Evolutionary conservation across 2,329 filamentous ascomycete species (phyloP), one percentile per base, ranked within the genome.

Genomic region (Colletotrichum sp.): DNA sequence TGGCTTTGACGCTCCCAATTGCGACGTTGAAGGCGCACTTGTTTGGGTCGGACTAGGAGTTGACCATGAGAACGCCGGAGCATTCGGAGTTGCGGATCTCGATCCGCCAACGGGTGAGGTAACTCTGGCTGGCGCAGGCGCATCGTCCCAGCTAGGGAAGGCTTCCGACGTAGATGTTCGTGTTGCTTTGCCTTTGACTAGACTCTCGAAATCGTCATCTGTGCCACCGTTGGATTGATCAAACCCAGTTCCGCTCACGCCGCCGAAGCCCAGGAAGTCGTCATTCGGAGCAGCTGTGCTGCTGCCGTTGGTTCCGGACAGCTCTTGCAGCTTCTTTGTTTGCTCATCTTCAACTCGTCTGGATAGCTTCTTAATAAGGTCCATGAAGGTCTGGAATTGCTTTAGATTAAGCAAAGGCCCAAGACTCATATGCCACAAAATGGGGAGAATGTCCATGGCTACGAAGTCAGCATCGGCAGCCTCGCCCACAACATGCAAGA

Each of bases 311-410:
- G 86, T 89, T 2, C 93, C 91, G 0, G 92, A 92, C 9, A 98
- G 89, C 80, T 98, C 96, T 82, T 96, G 94, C 5, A 99, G 87
- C 82, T 98, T 98, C 81, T 92, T 93, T 8, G 91, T 94, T 80
- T 98, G 97, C 82, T 98, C 97, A 22, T 94, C 91, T 82, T 99
- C 96, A 39, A 99, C 94, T 72, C 93, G 92, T 22, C 90, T 87
- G 1, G 96, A 98, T 6, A 98, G 86, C 0, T 87, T 90, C 83
- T 95, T 98, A 84, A 98, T 98, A 61, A 98, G 88, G 6, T 92
- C 88, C 95, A 98, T 98, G 83, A 98, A 98, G 0, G 91, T 88
- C 82, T 96, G 94, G 82, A 99, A 99, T 82, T 96, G 96, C 75
- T 93, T 90, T 9, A 98, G 88, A 80, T 98, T 94, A 7, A 99